A percentile compares a stretch with the other conserved stretches of the same genome.
phyloP scores from a whole-genome alignment of 2,329 filamentous ascomycete species.

The Fusarium heterosporum region DNA sequence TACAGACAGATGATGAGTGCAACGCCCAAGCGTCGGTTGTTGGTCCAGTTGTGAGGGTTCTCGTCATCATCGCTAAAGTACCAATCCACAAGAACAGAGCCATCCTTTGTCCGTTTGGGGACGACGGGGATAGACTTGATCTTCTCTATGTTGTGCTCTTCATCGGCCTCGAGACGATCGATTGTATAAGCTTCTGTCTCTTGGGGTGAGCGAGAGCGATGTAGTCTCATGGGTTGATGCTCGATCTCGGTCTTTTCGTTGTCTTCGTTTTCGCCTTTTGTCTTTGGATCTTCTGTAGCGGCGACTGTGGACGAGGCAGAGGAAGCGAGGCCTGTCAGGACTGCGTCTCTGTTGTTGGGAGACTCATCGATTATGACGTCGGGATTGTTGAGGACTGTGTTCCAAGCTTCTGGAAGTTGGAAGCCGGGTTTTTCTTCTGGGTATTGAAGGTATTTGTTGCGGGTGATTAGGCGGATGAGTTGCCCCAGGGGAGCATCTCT shows the following conservation, averaged over 20 bases:
- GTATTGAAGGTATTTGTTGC: conserved; percentile 66
- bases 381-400: conserved; percentile 51
- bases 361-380: conserved; percentile 35
- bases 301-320: conserved; percentile 43
- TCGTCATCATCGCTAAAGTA: conserved; percentile 66
- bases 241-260: conserved; percentile 33
- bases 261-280: conserved; percentile 28
- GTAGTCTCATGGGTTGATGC: conserved; percentile 28
- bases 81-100: conserved; percentile 65
- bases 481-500: conserved; percentile 70
- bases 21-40: conserved; percentile 56
- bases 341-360: conserved; percentile 13
- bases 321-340: conserved; percentile 33
- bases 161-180: conserved; percentile 47
- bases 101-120: conserved; percentile 61
- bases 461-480: conserved; percentile 65
- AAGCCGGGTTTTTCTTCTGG: conserved; percentile 70
- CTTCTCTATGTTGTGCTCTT: conserved; percentile 54
- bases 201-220: conserved; percentile 41
- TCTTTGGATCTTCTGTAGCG: conserved; percentile 29
- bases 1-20: conserved; percentile 63
- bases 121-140: conserved; percentile 62
- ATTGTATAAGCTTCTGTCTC: conserved; percentile 40
- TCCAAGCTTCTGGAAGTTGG: conserved; percentile 58
- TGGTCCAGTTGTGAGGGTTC: conserved; percentile 68